Base-by-base conservation (phyloP, 371 early-diverging fungal species). In the Rhizomucor miehei region DNA sequence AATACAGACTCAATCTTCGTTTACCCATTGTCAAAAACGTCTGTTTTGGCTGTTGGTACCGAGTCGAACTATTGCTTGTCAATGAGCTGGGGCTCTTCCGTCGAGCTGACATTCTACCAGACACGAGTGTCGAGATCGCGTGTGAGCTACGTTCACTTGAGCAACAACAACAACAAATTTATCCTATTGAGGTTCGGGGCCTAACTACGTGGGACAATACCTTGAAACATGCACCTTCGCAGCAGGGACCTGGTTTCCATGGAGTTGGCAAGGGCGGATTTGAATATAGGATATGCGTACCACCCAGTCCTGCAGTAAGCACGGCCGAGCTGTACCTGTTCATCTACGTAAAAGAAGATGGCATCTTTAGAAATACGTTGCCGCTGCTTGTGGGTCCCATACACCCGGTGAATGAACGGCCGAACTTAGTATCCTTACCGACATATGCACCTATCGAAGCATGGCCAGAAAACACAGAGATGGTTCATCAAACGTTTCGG, bases 331-430 rank as follows among this genome's bases (percentile, higher is more conserved):
- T 3, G 16, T 41, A 41, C 11, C 11, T 41, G 19, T 19, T 6
- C 12, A 41, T 41, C 14, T 38, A 21, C 3, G 51, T 46, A 11
- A 38, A 35, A 44, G 20, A 21, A 45, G 34, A 24, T 13, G 19
- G 45, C n/a, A 12, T 29, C 9, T 55, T 46, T 9, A 46, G n/a
- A 6, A 29, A 51, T 20, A 65, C 78, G 3, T 44, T 78, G 11
- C 75, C 82, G 0, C 41, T 80, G 14, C 65, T 76, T 6, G 57
- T 82, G 16, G 82, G 82, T 0, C 82, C 82, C 11, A 52, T 76
- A 34, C 35, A 51, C 1, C 44, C 77, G 52, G 16, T 36, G 48
- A 21, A 5, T 14, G 16, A 11, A 36, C 48, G n/a, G 36, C 49
- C 0, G 29, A 16, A 6, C 13, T 13, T n/a, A 13, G 29, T 20